phyloP scores from a whole-genome alignment of 345 rosid species.

The Moricandia moricandioides region DNA sequence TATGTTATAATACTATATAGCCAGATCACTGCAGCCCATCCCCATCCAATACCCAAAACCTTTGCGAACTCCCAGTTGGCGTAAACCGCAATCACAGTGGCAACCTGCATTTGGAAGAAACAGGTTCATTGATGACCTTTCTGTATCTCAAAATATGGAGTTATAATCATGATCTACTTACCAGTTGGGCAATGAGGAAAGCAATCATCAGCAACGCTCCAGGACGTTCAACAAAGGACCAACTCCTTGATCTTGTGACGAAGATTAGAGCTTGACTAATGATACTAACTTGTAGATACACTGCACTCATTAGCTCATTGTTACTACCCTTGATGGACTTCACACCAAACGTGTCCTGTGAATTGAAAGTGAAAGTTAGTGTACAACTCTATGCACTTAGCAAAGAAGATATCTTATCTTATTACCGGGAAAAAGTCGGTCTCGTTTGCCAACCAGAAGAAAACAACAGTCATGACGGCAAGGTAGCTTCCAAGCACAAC shows the following conservation, averaged over 20 bases:
- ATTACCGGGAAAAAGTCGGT: constrained; percentile 73
- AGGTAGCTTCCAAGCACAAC: constrained; percentile 75
- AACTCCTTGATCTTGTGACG: constrained; percentile 89
- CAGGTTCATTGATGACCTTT: background rate
- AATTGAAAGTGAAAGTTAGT: background rate
- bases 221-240: constrained; percentile 84
- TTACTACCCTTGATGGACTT: constrained; percentile 37
- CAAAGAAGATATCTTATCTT: background rate
- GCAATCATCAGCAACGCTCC: constrained; percentile 65
- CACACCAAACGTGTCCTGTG: constrained; percentile 69
- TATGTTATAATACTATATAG: constrained; percentile 69
- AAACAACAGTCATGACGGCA: constrained; percentile 83
- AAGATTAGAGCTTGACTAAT: constrained; percentile 92
- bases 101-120: constrained; percentile 45
- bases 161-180: constrained; percentile 31
- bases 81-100: constrained; percentile 83
- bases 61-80: constrained; percentile 84
- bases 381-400: background rate
- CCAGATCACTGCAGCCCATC: constrained; percentile 97
- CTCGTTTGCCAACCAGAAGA: constrained; percentile 69
- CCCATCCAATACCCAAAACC: constrained; percentile 84
- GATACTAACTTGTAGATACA: constrained; percentile 95
- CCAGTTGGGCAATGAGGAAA: constrained; percentile 77
- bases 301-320: constrained; percentile 69
- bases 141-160: too few relatives aligned